Evolutionary conservation across 371 early-diverging fungal species (phyloP).

Genomic region (Lichtheimia ornata): DNA sequence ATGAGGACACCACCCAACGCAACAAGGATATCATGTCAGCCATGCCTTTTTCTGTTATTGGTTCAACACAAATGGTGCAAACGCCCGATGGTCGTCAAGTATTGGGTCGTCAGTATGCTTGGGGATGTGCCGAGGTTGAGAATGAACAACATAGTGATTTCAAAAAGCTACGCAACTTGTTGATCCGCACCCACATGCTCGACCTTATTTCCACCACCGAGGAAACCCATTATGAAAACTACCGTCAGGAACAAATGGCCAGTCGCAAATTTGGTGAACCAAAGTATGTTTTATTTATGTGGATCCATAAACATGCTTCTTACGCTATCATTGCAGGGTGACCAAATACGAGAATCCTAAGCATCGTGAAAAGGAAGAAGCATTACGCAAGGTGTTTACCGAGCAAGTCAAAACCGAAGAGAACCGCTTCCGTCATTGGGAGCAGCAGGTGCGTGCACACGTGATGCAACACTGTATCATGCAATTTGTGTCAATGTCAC

Average conservation of each 20-base stretch:
- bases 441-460: conserved; percentile 75
- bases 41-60: conserved; percentile 94
- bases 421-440: conserved; percentile 95
- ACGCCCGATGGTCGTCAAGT: conserved; percentile 71
- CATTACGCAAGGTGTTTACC: conserved; percentile 88
- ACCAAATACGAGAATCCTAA: conserved; percentile 81
- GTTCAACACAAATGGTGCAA: conserved; percentile 78
- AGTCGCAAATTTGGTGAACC: conserved; percentile 80
- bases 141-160: conserved; percentile 90
- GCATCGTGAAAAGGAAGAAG: conserved; percentile 89
- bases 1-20: conserved; percentile 71
- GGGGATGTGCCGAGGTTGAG: conserved; percentile 93
- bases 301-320: background rate
- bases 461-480: no score
- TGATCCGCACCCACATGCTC: conserved; percentile 91
- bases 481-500: no score
- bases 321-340: conserved; percentile 30
- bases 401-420: conserved; percentile 95
- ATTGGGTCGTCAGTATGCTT: conserved; percentile 86
- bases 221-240: conserved; percentile 88
- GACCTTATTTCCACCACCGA: conserved; percentile 87
- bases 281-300: conserved; percentile 43
- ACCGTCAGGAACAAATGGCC: conserved; percentile 78
- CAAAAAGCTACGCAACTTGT: conserved; percentile 86
- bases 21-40: conserved; percentile 83